phyloP scores from a whole-genome alignment of 2,329 filamentous ascomycete genomes.

The Neonectria coccinea region DNA sequence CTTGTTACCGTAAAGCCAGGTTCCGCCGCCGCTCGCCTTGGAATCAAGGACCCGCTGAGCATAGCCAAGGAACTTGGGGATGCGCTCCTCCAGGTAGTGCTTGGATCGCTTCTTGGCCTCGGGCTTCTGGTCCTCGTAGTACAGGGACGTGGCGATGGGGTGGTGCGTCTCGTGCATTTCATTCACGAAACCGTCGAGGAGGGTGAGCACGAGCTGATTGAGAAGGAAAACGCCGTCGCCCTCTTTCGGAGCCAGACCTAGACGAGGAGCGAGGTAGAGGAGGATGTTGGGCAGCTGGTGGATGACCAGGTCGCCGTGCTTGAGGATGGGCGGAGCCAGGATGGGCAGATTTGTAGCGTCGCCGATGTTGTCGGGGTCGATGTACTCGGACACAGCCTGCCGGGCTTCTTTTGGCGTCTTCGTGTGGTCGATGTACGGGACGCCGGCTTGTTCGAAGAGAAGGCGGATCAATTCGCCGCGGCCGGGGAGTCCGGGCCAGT shows the following conservation, averaged over 20 bases:
- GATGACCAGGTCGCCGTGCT: constrained; percentile 70
- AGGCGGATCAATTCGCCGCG: constrained; percentile 81
- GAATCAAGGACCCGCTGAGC: constrained; percentile 73
- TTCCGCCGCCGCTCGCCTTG: constrained; percentile 67
- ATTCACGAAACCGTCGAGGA: constrained; percentile 76
- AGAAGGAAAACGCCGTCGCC: constrained; percentile 65
- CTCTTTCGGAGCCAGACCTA: constrained; percentile 64
- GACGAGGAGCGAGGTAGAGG: constrained; percentile 72
- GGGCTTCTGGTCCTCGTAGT: constrained; percentile 81
- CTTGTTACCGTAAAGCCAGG: constrained; percentile 73
- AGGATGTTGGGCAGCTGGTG: constrained; percentile 80
- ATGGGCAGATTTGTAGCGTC: constrained; percentile 71
- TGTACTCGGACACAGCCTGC: constrained; percentile 60
- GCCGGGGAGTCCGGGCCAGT: constrained; percentile 79
- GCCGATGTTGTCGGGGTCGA: constrained; percentile 58
- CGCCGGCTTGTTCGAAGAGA: constrained; percentile 75
- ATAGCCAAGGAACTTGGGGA: constrained; percentile 80
- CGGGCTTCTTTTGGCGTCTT: constrained; percentile 60
- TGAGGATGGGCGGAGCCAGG: constrained; percentile 75
- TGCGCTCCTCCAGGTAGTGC: constrained; percentile 69
- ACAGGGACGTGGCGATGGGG: constrained; percentile 68
- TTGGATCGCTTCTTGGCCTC: constrained; percentile 69
- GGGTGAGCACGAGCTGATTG: constrained; percentile 74
- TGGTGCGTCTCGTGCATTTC: constrained; percentile 84
- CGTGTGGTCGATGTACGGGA: constrained; percentile 70